A percentile compares a stretch with the other conserved stretches of the same genome.
Evolutionary conservation across 495 filamentous ascomycete species (phyloP).

Genomic region (Mycothermus thermophilus): DNA sequence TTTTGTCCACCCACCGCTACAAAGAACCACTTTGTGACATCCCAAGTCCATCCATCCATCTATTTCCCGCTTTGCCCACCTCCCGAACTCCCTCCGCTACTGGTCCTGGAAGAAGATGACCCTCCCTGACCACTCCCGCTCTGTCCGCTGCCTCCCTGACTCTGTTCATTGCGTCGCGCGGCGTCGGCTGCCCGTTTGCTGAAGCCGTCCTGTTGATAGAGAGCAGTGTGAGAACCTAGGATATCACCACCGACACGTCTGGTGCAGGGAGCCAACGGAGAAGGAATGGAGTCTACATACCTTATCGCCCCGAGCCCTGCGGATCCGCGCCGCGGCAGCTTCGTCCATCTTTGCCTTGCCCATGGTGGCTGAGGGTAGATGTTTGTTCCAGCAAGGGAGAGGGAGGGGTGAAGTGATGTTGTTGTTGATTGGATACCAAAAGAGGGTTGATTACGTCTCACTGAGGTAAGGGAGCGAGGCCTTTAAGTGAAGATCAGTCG

Average conservation of each 20-base stretch:
- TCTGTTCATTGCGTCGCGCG: slow-evolving; percentile 24
- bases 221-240: too few species aligned
- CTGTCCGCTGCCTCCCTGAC: too few species aligned
- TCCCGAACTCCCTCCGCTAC: not conserved
- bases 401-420: not conserved
- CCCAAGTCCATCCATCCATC: too few species aligned
- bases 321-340: slow-evolving; percentile 31
- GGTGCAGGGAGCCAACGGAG: too few species aligned
- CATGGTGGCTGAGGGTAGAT: slow-evolving; percentile 12
- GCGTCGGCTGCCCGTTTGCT: slow-evolving; percentile 30
- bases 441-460: not conserved
- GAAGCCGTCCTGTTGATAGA: slow-evolving; percentile 33
- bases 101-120: slow-evolving; percentile 1
- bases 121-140: too few species aligned
- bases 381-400: not conserved
- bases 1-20: too few species aligned
- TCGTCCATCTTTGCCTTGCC: slow-evolving; percentile 31
- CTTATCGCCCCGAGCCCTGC: slow-evolving; percentile 25
- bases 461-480: too few species aligned
- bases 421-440: not conserved
- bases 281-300: too few species aligned
- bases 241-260: too few species aligned
- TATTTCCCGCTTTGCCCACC: too few species aligned
- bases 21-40: too few species aligned
- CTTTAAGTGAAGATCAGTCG: too few species aligned